phyloP scores from a whole-genome alignment of 2,329 filamentous ascomycete genomes.

The Diaporthe amygdali region DNA sequence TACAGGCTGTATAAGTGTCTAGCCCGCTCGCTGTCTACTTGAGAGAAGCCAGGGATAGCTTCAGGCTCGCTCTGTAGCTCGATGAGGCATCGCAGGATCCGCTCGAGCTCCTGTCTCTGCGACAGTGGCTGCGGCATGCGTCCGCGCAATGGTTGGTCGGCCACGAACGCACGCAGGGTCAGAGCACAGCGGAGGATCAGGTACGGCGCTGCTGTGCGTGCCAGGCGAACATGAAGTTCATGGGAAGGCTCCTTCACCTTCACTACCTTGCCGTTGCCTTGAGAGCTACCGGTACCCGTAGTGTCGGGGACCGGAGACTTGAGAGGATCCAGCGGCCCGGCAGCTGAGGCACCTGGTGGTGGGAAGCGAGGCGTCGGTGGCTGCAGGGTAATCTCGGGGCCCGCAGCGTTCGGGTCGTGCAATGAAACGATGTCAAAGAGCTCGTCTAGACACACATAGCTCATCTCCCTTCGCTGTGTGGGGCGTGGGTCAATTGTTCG shows the following conservation, averaged over 20 bases:
- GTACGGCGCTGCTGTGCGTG: constrained; percentile 78
- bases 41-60: constrained; percentile 65
- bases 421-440: constrained; percentile 72
- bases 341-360: constrained; percentile 31
- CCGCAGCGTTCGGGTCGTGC: constrained; percentile 44
- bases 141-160: constrained; percentile 88
- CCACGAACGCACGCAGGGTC: constrained; percentile 82
- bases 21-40: constrained; percentile 53
- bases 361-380: constrained; percentile 50
- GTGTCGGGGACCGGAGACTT: constrained; percentile 24
- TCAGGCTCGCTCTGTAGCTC: constrained; percentile 71
- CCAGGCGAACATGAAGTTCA: constrained; percentile 62
- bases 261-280: constrained; percentile 27
- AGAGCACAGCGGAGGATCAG: constrained; percentile 82
- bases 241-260: constrained; percentile 34
- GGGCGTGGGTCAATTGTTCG: constrained; percentile 73
- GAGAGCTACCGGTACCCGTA: constrained; percentile 11
- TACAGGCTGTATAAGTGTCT: constrained; percentile 85
- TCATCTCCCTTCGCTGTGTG: constrained; percentile 72
- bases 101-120: constrained; percentile 79
- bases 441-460: constrained; percentile 81
- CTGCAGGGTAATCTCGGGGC: constrained; percentile 45
- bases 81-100: constrained; percentile 71
- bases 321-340: constrained; percentile 23
- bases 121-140: constrained; percentile 86